phyloP scores from a whole-genome alignment of 148 eudicot species.

The Silene conica region DNA sequence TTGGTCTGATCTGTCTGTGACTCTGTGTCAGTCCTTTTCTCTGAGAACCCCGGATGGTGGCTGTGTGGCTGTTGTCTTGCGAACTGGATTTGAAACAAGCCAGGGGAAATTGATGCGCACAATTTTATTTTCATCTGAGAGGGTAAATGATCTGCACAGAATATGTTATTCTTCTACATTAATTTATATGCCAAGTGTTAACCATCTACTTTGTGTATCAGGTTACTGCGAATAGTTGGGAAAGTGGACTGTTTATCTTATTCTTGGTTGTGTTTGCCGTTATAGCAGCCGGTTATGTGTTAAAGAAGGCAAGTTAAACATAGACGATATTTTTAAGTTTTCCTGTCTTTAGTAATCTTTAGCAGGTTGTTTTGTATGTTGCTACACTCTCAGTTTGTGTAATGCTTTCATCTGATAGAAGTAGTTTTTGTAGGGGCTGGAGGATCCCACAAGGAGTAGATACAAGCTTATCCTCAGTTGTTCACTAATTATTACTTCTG shows the following conservation, averaged over 20 bases:
- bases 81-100: slow-evolving; percentile 98
- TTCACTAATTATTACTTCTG: slow-evolving; percentile 95
- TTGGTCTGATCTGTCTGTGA: slow-evolving; percentile 15
- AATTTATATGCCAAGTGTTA: slow-evolving; percentile 6
- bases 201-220: slow-evolving; percentile 25
- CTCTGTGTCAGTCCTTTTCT: slow-evolving; percentile 54
- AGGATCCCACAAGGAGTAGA: slow-evolving; percentile 97
- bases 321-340: neutral
- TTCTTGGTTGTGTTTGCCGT: slow-evolving; percentile 93
- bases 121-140: slow-evolving; percentile 91
- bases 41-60: slow-evolving; percentile 96
- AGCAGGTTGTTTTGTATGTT: neutral
- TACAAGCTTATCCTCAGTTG: slow-evolving; percentile 92
- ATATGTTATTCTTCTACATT: neutral
- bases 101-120: slow-evolving; percentile 99
- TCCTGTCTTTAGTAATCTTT: neutral
- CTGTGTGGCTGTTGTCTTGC: slow-evolving; percentile 87
- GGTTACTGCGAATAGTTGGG: slow-evolving; percentile 99
- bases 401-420: slow-evolving; percentile 14
- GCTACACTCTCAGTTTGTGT: neutral
- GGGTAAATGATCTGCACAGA: slow-evolving; percentile 46
- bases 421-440: slow-evolving; percentile 65
- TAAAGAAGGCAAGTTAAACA: slow-evolving; percentile 65
- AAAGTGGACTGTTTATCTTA: slow-evolving; percentile 91
- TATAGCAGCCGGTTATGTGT: slow-evolving; percentile 97